phyloP scores from a whole-genome alignment of 225 moss, liverwort and hornwort genomes.

The Pseudoscleropodium purum region DNA sequence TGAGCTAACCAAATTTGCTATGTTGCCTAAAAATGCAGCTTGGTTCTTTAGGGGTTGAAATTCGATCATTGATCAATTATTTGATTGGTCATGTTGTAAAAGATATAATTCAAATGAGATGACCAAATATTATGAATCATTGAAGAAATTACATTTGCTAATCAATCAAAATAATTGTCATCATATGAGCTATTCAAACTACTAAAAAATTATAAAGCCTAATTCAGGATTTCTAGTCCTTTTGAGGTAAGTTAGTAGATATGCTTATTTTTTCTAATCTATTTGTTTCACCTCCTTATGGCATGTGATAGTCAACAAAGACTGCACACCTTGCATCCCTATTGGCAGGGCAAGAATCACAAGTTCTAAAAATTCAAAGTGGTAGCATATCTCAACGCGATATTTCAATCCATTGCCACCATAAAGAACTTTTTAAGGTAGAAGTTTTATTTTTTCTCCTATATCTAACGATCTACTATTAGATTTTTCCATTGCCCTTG shows the following conservation, averaged over 20 bases:
- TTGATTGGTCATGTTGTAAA: not conserved
- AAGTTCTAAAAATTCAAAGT: slow-evolving; percentile 2
- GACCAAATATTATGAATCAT: not conserved
- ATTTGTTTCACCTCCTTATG: not conserved
- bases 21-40: too few relatives aligned
- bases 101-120: too few relatives aligned
- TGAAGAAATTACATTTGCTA: not conserved
- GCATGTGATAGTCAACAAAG: slow-evolving; percentile 25
- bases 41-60: too few relatives aligned
- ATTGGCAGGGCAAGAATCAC: slow-evolving; percentile 21
- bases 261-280: not conserved
- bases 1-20: too few relatives aligned
- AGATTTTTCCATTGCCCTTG: not conserved
- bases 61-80: not conserved
- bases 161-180: not conserved
- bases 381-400: not conserved
- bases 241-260: not conserved
- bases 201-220: not conserved
- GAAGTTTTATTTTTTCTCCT: not conserved
- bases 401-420: slow-evolving; percentile 11
- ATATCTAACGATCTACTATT: not conserved
- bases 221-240: not conserved
- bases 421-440: slow-evolving; percentile 21
- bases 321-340: slow-evolving; percentile 42
- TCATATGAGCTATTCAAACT: not conserved